Base-by-base conservation (phyloP, 257 asterid species). In the Nicotiana knightiana region DNA sequence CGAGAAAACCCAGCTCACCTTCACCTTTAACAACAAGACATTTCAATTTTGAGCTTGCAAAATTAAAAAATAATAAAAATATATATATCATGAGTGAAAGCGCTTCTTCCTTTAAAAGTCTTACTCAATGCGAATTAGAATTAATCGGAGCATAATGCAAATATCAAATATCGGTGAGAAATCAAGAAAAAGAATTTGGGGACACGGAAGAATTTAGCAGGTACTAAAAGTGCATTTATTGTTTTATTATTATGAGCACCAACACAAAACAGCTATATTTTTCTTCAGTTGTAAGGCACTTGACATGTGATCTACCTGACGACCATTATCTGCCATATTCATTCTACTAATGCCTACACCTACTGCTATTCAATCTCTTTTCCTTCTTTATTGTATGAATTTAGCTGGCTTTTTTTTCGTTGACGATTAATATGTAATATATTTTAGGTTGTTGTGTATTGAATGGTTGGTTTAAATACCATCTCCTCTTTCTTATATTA, bases 221-320 rank as follows among this genome's bases (percentile, higher is more conserved):
- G 11, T 8, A 15, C 3, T 7, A 26, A 75, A 58, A 51, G 63
- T 28, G 28, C 46, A 75, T 53, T 53, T 53, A 53, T 21, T 21
- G 0, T 21, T 21, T 21, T 21, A 21, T 21, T 21, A 21, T 53
- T 53, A 53, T 13, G 58, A 53, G 15, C 58, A 13, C 57, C 43
- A 70, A 78, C 67, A 35, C 59, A 55, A 12, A 58, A 82, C 83
- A 85, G 81, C 85, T 85, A 79, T 82, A 17, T 65, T 81, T 21
- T 84, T 59, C 55, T 57, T 51, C 30, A 43, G 39, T 16, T 76
- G 21, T 43, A 77, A 77, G 70, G 87, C 83, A 66, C n/a, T 18
- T 58, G 53, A 7, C 83, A 77, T 85, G 85, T 82, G 83, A 77
- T 3, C 35, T 26, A 66, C 32, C 87, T 81, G 54, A 76, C 81